Evolutionary conservation across 805 yeast species (phyloP).

Genomic region (Saitoella complicata): DNA sequence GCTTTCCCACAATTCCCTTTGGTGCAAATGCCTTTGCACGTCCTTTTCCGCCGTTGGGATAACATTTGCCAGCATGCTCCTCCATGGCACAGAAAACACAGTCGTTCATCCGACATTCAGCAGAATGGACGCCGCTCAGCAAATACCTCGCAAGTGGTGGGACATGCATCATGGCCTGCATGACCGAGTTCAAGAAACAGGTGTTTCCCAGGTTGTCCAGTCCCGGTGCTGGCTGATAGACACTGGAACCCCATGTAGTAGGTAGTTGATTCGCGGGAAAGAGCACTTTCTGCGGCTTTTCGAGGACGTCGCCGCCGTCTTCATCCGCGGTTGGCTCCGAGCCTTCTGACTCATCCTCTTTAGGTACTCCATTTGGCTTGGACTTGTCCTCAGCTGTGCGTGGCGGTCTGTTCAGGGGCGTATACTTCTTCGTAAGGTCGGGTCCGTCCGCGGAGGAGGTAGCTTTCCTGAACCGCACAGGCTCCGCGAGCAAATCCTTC

Average conservation of each 20-base stretch:
- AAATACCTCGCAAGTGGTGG: conserved; percentile 83
- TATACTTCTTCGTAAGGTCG: neutral
- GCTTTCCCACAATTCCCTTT: conserved; percentile 52
- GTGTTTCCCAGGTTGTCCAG: conserved; percentile 85
- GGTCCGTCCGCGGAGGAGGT: neutral
- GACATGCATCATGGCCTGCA: conserved; percentile 76
- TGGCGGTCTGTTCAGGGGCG: neutral
- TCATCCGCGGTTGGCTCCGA: neutral
- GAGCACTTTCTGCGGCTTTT: neutral
- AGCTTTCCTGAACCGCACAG: conserved; percentile 1
- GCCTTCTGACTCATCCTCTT: neutral
- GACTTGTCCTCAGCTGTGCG: neutral
- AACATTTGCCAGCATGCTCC: conserved; percentile 11
- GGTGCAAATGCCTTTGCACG: conserved; percentile 30
- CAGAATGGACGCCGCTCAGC: conserved; percentile 37
- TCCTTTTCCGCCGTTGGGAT: conserved; percentile 1
- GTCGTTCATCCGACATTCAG: conserved; percentile 27
- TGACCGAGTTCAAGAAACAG: conserved; percentile 90
- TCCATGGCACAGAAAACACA: conserved; percentile 12
- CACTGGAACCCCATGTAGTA: conserved; percentile 1
- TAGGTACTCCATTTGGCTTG: neutral
- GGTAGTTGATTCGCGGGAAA: neutral
- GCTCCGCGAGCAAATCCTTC: conserved; percentile 1
- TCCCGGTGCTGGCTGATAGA: conserved; percentile 29
- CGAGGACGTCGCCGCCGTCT: neutral